Evolutionary conservation across 768 basidiomycete species (phyloP), one percentile per base, ranked within the genome.

Genomic region (Suillus occidentalis): DNA sequence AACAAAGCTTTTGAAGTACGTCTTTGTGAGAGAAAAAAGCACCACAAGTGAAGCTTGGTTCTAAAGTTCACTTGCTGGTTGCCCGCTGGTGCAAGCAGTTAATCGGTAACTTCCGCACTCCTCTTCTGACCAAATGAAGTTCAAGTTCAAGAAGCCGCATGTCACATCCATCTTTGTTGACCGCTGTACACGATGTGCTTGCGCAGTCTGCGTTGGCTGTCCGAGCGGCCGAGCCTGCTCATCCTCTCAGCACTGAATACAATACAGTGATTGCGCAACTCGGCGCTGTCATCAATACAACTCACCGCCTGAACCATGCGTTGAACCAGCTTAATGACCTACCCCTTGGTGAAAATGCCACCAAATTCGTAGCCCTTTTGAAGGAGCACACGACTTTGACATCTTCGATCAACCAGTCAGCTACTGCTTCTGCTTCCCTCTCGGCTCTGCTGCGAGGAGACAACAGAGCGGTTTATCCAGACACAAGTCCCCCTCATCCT

Each of bases 281-380:
- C 56, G 81, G 83, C 64, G 79, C 84, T 25, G 72, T 89, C 13
- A 78, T 87, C 58, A 79, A 84, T 61, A 76, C 83, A 12, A 80
- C 86, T 14, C 78, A 82, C 45, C 83, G 86, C 68, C 73, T 89
- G 16, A 81, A 82, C 3, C 77, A 83, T 72, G 87, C 87, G 0
- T 76, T 91, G 34, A 78, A 68, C 10, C 75, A 81, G 34, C 71
- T 82, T 58, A 85, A 86, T 28, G 60, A 64, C 68, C 66, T 82
- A 18, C 74, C 86, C 8, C 76, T 81, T 13, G 80, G 84, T 9
- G 80, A 86, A 66, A 80, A 84, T 36, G 88, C 89, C 58, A 82
- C 88, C 16, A 92, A 91, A 69, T 80, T 91, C 7, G 80, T 89
- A 40, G 90, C 90, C 18, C 80, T 87, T 31, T 79, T 91, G 69